A percentile compares a stretch with the other conserved stretches of the same genome.
Conservation (phyloP, 2,329 filamentous ascomycete species). For the Alternaria viburni region DNA sequence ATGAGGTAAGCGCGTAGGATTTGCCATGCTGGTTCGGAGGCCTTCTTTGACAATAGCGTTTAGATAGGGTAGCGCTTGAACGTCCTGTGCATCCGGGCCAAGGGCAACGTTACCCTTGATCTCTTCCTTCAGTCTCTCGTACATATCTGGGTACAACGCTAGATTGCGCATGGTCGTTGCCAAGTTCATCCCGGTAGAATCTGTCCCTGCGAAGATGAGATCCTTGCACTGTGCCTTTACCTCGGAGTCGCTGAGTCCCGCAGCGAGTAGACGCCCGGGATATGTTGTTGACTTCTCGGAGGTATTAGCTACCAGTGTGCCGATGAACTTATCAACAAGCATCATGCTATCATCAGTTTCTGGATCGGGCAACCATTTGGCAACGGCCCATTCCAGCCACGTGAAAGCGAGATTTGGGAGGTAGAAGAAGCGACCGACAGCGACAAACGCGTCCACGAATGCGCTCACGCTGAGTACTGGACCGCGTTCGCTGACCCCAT, state of each 20-base stretch:
- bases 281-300: conserved; percentile 51
- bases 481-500: conserved; percentile 51
- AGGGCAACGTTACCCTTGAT: conserved; percentile 20
- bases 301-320: conserved; percentile 47
- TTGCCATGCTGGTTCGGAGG: conserved; percentile 52
- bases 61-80: conserved; percentile 50
- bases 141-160: conserved; percentile 24
- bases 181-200: conserved; percentile 38
- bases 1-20: conserved; percentile 40
- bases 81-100: conserved; percentile 16
- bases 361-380: conserved; percentile 45
- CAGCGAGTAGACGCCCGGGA: conserved; percentile 55
- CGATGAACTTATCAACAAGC: conserved; percentile 54
- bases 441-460: conserved; percentile 63
- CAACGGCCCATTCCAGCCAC: conserved; percentile 46
- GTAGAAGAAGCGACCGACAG: conserved; percentile 62
- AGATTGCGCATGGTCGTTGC: conserved; percentile 30
- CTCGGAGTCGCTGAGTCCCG: conserved; percentile 53
- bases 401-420: conserved; percentile 53
- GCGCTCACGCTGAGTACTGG: conserved; percentile 49
- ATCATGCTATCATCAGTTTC: conserved; percentile 44
- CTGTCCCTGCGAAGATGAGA: conserved; percentile 46
- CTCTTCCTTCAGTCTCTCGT: conserved; percentile 28
- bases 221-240: conserved; percentile 61
- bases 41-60: conserved; percentile 56